Evolutionary conservation across 2,329 filamentous ascomycete species (phyloP), one percentile per base, ranked within the genome.

Genomic region (Dactylonectria estremocensis): DNA sequence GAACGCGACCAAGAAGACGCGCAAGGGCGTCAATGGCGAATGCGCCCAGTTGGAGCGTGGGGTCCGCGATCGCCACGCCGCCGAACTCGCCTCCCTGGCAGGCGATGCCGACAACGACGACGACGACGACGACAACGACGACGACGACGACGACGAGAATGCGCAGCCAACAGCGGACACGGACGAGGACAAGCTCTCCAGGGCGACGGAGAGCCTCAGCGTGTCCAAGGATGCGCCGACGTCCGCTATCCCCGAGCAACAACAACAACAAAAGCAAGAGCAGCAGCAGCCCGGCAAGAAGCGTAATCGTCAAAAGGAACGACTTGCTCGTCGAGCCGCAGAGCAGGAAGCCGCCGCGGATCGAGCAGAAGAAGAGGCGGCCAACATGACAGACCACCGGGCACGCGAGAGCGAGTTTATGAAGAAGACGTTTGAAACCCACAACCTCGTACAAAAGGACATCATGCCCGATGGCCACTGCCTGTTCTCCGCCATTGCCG

Each of bases 401-500:
- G 87, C 87, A 50, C 82, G 88, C 59, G 95, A 97, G 83, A 87
- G 90, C 73, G 84, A 88, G 58, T 87, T 88, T 53, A 95, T 99
- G 90, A 84, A 88, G 64, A 83, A 84, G 31, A 88, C 89, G 46
- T 92, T 98, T 78, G 82, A 85, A 61, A 83, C 86, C 50, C 83
- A 92, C 64, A 86, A 85, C 0, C 86, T 98, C 16, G 84, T 84
- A 20, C 93, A 98, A 83, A 88, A 93, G 74, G 90, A 94, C 66
- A 95, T 99, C 64, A 88, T 88, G 45, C 94, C 96, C 0, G 95
- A 99, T 81, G 96, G 96, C 0, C 96, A 99, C 82, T 99, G 96
- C 78, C 84, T 99, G 16, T 99, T 98, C 82, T 93, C 94, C 16
- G 95, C 96, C 0, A 88, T 98, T 57, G 95, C 95, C 28, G 94